Conservation (phyloP, 2,329 filamentous ascomycete species). For the Alternaria novae-zelandiae region DNA sequence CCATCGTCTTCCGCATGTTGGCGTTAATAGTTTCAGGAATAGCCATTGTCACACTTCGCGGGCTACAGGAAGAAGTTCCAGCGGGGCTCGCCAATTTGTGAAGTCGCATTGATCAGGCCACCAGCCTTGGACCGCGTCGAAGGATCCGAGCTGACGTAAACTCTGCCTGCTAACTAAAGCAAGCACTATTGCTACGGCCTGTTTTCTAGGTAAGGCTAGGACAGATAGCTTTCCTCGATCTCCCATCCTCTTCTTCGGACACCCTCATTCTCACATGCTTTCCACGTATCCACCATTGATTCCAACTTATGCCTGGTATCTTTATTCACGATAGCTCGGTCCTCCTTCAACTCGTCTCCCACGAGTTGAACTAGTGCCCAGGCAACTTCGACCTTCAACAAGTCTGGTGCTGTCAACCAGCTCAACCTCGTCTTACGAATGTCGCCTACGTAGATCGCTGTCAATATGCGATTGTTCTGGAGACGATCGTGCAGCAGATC, state of each 20-base stretch:
- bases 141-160: background rate
- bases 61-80: background rate
- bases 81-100: background rate
- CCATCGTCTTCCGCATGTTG: background rate
- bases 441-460: slow-evolving; percentile 29
- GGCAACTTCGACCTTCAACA: slow-evolving; percentile 35
- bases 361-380: slow-evolving; percentile 15
- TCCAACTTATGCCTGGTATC: slow-evolving; percentile 14
- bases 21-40: background rate
- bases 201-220: background rate
- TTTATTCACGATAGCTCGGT: background rate
- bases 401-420: slow-evolving; percentile 30
- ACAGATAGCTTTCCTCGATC: background rate
- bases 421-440: slow-evolving; percentile 26
- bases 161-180: background rate
- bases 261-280: slow-evolving; percentile 29
- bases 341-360: background rate
- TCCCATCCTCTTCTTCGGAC: slow-evolving; percentile 25
- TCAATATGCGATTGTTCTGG: slow-evolving; percentile 16
- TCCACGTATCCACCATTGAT: slow-evolving; percentile 25
- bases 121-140: background rate
- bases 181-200: background rate
- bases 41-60: background rate
- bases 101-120: background rate
- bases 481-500: slow-evolving; percentile 12